Base-by-base conservation (phyloP, 2,329 filamentous ascomycete genomes). In the Talaromyces albobiverticillius region DNA sequence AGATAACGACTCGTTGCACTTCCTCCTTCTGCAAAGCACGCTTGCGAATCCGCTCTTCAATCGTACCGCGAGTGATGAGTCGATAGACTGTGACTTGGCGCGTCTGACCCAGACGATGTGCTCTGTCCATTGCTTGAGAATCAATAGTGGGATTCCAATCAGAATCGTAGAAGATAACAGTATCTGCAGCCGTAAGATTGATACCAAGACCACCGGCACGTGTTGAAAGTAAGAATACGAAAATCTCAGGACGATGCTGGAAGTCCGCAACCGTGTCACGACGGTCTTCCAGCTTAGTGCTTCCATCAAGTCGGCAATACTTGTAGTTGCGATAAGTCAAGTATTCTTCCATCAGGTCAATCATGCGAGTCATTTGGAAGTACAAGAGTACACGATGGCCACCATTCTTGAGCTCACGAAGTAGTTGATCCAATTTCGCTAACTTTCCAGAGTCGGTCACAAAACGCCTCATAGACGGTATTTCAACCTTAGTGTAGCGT, bases 351-450 rank as follows among this genome's bases (percentile, higher is more conserved):
- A 97, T 97, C 57, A 99, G 79, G 70, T 99, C 93, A 67, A 99
- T 97, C 94, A 99, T 99, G 67, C 90, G 89, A 3, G 94, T 99
- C 94, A 99, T 99, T 79, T 99, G 94, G 89, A 99, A 99, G 80
- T 99, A 99, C 18, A 99, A 79, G 51, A 99, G 79, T 20, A 99
- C 94, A 66, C 94, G 91, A 64, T 99, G 94, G 32, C 89, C 89
- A 59, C 88, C 89, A 58, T 90, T 88, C 80, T 97, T 99, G 65
- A 99, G 85, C 70, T 91, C 83, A 69, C 89, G 89, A 13, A 99
- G 81, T 16, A 99, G 79, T 61, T 89, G 81, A 69, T 99, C 94
- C 48, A 99, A 79, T 67, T 91, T 90, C 45, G 91, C 92, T 57
- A 99, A 83, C 76, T 99, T 99, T 67, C 94, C 94, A 51, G 91